phyloP scores from a whole-genome alignment of 805 yeast genomes.

The Helenozyma rhizophorensis region DNA sequence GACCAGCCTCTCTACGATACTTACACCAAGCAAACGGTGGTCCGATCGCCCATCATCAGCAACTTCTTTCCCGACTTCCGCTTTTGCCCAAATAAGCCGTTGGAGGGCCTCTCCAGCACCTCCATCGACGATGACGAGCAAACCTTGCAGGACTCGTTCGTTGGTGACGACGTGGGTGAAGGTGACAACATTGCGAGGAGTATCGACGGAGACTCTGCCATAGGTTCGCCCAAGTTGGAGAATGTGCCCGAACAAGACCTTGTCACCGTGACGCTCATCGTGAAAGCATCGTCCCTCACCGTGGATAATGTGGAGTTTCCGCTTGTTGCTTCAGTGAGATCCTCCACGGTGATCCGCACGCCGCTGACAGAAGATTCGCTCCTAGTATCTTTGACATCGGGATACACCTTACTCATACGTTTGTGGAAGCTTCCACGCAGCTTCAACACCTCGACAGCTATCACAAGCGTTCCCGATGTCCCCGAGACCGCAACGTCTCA shows the following conservation, averaged over 20 bases:
- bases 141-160: constrained; percentile 34
- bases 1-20: too few species aligned
- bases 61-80: constrained; percentile 30
- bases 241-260: constrained; percentile 11
- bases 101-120: constrained; percentile 29
- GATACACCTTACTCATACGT: constrained; percentile 35
- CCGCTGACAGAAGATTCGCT: constrained; percentile 30
- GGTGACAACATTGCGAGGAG: too few species aligned
- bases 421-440: constrained; percentile 33
- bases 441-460: constrained; percentile 19
- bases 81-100: constrained; percentile 28
- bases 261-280: constrained; percentile 21
- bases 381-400: constrained; percentile 36
- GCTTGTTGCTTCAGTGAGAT: constrained; percentile 28
- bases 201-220: too few species aligned
- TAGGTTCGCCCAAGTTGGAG: too few species aligned
- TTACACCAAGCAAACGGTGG: constrained; percentile 33
- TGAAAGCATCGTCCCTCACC: constrained; percentile 28
- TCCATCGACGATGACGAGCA: constrained; percentile 36
- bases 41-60: constrained; percentile 36
- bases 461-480: constrained; percentile 11
- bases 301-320: constrained; percentile 28
- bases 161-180: constrained; percentile 32
- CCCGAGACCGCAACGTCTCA: constrained; percentile 12
- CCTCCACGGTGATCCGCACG: constrained; percentile 23